These are phyloP conservation scores for Sideroxylon spinosum DNA, from an alignment of 179 eudicot species.

Conservation along the genomic window DNA sequence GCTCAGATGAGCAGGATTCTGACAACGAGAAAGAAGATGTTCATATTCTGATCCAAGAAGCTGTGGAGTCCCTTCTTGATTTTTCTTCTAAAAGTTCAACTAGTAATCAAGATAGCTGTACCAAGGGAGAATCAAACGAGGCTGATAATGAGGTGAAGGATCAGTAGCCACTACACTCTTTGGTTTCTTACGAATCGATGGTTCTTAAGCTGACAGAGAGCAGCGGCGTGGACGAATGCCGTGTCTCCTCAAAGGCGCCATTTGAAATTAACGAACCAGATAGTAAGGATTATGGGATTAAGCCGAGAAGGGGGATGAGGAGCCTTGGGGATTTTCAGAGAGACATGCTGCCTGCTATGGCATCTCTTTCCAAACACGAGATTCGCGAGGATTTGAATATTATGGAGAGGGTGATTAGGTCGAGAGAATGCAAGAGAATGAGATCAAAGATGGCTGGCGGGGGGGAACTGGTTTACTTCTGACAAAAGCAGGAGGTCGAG, in stretches of 20 bases:
- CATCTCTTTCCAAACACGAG: conserved; percentile 55
- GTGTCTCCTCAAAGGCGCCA: conserved; percentile 40
- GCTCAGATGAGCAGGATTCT: too few relatives aligned
- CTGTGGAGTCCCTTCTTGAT: conserved; percentile 43
- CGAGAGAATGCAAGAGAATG: conserved; percentile 54
- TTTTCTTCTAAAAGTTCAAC: conserved; percentile 24
- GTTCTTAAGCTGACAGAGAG: conserved; percentile 46
- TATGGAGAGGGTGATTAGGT: conserved; percentile 51
- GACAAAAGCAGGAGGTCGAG: conserved; percentile 51
- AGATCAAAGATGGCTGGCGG: conserved; percentile 24
- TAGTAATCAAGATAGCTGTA: conserved; percentile 9
- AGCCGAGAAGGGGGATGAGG: conserved; percentile 66
- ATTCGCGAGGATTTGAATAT: conserved; percentile 60
- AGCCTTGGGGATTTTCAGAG: conserved; percentile 66
- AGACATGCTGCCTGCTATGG: conserved; percentile 55
- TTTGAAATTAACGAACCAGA: conserved; percentile 31
- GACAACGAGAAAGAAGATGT: conserved; percentile 30
- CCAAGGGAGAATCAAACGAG: conserved; percentile 16
- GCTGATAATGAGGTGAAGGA: conserved; percentile 23
- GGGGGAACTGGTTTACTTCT: conserved; percentile 32
- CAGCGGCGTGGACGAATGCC: conserved; percentile 35
- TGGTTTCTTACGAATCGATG: conserved; percentile 57
- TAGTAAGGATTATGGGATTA: conserved; percentile 29
- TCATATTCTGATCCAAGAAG: conserved; percentile 27
- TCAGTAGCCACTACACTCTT: conserved; percentile 34